Base-by-base conservation (phyloP, 2,329 filamentous ascomycete species). In the Hypoxylon sp. region DNA sequence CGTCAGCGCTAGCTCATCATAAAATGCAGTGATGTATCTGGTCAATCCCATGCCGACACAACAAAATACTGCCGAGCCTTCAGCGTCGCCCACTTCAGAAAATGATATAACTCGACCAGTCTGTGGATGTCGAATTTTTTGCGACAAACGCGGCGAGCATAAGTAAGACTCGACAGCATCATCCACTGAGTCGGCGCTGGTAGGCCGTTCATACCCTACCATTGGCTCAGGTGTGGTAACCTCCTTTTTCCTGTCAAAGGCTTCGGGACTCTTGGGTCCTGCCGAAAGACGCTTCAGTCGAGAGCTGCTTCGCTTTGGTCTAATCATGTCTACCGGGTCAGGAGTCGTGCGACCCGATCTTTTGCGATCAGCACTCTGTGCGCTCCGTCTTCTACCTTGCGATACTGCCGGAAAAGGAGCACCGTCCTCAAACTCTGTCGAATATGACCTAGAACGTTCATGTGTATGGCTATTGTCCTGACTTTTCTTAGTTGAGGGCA, bases 21-120 rank as follows among this genome's bases (percentile, higher is more conserved):
- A 99, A 69, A 99, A 99, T 0, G 92, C 91, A 54, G 91, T 97
- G 52, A 99, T 89, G 68, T 94, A 99, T 71, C 94, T 84, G 7
- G 94, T 99, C 64, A 99, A 73, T 0, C 94, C 94, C 94, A 99
- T 99, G 13, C 94, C 94, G 2, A 99, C 91, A 65, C 94, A 99
- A 68, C 94, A 95, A 62, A 99, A 92, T 2, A 99, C 90, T 2
- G 91, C 93, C 60, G 88, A 93, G 1, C 94, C 94, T 31, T 93
- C 84, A 0, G 92, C 86, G 69, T 97, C 92, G 9, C 94, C 94
- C 2, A 99, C 94, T 70, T 99, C 94, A 0, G 93, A 97, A 67
- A 97, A 99, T 0, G 91, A 95, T 60, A 99, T 97, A 2, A 88
- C 79, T 11, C 94, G 85, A 1, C 92, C 91, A 0, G 90, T 95